A percentile compares a stretch with the other conserved stretches of the same genome.
phyloP scores from a whole-genome alignment of 2,329 filamentous ascomycete species.

The Biscogniauxia sp. region DNA sequence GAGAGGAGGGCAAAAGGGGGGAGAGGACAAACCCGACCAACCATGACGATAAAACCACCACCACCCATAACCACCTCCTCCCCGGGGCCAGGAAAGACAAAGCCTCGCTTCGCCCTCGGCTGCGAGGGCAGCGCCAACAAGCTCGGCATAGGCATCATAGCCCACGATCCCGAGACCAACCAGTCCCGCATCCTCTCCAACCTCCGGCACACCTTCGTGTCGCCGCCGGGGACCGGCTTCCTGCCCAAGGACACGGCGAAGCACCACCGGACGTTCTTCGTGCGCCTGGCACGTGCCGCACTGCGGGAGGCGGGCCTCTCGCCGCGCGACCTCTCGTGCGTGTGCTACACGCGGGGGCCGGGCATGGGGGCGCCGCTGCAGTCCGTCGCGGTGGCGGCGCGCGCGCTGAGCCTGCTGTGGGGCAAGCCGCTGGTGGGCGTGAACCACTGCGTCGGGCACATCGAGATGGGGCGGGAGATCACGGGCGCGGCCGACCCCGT shows the following conservation, averaged over 20 bases:
- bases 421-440: conserved; percentile 85
- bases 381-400: conserved; percentile 79
- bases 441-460: conserved; percentile 97
- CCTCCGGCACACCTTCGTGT: conserved; percentile 88
- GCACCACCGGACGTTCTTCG: conserved; percentile 87
- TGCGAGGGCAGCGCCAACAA: conserved; percentile 97
- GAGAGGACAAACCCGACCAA: too few species aligned
- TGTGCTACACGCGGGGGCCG: conserved; percentile 96
- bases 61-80: not conserved
- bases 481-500: conserved; percentile 89
- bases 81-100: not conserved
- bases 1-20: too few species aligned
- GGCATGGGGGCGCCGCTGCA: conserved; percentile 92
- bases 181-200: conserved; percentile 79
- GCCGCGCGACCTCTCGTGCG: conserved; percentile 73
- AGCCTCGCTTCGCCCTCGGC: conserved; percentile 53
- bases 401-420: conserved; percentile 82
- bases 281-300: conserved; percentile 74
- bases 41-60: too few species aligned
- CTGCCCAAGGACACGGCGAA: conserved; percentile 93
- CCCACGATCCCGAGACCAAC: conserved; percentile 60
- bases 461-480: conserved; percentile 95
- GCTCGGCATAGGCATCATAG: conserved; percentile 88
- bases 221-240: conserved; percentile 90
- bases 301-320: conserved; percentile 65